phyloP scores from a whole-genome alignment of 768 basidiomycete genomes.

The Artomyces pyxidatus region DNA sequence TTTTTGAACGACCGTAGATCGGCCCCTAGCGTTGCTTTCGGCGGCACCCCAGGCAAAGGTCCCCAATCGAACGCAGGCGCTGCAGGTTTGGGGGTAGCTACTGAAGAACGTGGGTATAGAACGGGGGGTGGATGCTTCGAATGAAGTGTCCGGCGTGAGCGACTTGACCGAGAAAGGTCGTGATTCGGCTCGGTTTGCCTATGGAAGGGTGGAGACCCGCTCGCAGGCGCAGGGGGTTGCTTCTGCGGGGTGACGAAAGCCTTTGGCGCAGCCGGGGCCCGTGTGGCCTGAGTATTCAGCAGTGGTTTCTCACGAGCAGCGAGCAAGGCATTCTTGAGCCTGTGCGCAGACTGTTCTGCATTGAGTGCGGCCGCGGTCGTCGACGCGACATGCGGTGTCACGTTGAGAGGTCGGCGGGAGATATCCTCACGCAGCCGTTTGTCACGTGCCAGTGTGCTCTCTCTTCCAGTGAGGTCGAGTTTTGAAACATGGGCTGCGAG shows the following conservation, averaged over 20 bases:
- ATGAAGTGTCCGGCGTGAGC: too few relatives aligned
- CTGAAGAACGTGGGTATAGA: too few relatives aligned
- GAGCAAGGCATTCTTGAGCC: slow-evolving; percentile 62
- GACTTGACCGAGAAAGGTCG: slow-evolving; percentile 6
- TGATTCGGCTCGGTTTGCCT: not conserved
- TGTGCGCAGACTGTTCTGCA: slow-evolving; percentile 65
- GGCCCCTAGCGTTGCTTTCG: slow-evolving; percentile 11
- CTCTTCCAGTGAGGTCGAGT: slow-evolving; percentile 35
- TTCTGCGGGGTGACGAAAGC: slow-evolving; percentile 9
- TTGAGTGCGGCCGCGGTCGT: slow-evolving; percentile 78
- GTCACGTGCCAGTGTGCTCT: slow-evolving; percentile 27
- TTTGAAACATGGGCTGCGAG: slow-evolving; percentile 47
- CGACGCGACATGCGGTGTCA: slow-evolving; percentile 60
- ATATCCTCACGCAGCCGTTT: slow-evolving; percentile 3
- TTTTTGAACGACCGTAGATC: slow-evolving; percentile 13
- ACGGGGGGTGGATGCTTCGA: too few relatives aligned
- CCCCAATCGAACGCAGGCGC: slow-evolving; percentile 47
- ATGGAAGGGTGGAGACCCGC: too few relatives aligned
- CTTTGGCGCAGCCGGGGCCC: slow-evolving; percentile 23
- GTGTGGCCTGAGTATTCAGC: slow-evolving; percentile 47
- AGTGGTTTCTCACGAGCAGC: slow-evolving; percentile 53
- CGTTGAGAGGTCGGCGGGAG: slow-evolving; percentile 8
- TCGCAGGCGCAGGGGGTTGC: too few relatives aligned
- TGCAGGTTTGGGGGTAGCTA: too few relatives aligned
- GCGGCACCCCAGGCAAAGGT: slow-evolving; percentile 35